These are phyloP conservation scores for Cochlearia excelsa DNA, from an alignment of 345 rosid genomes.

Conservation along the genomic window DNA sequence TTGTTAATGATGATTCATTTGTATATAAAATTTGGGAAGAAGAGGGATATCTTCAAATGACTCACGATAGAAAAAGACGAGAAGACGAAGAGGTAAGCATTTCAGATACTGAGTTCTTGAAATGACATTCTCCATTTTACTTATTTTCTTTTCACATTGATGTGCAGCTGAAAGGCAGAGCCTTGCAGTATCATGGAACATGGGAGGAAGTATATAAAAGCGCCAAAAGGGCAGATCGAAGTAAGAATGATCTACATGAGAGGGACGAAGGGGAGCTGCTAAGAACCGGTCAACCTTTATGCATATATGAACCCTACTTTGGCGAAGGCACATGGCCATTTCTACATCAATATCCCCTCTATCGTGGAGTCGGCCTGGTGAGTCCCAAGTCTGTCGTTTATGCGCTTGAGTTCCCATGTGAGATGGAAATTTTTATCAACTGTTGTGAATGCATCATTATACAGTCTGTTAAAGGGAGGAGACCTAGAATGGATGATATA, in stretches of 20 bases:
- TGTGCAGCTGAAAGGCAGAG: slow-evolving; percentile 75
- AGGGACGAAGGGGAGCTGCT: slow-evolving; percentile 91
- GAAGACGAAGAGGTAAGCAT: slow-evolving; percentile 84
- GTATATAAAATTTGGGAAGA: slow-evolving; percentile 83
- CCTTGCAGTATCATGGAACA: slow-evolving; percentile 69
- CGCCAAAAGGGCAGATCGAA: slow-evolving; percentile 77
- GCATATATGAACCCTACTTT: slow-evolving; percentile 89
- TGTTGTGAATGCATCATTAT: slow-evolving; percentile 27
- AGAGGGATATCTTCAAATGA: slow-evolving; percentile 44
- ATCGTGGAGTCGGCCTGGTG: slow-evolving; percentile 92
- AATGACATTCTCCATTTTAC: slow-evolving; percentile 16
- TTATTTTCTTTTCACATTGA: slow-evolving; percentile 15
- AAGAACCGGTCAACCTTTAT: slow-evolving; percentile 86
- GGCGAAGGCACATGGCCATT: slow-evolving; percentile 98
- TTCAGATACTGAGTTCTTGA: slow-evolving; percentile 17
- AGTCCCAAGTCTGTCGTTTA: slow-evolving; percentile 29
- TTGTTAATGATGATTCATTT: slow-evolving; percentile 56
- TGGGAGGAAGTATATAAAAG: slow-evolving; percentile 94
- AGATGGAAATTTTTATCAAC: slow-evolving; percentile 7
- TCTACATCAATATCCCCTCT: slow-evolving; percentile 75
- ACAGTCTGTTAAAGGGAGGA: slow-evolving; percentile 84
- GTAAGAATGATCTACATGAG: slow-evolving; percentile 83
- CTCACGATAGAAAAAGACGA: slow-evolving; percentile 54
- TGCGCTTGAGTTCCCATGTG: background rate
- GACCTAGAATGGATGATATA: slow-evolving; percentile 79